Evolutionary conservation across 2,329 filamentous ascomycete genomes (phyloP), one percentile per base, ranked within the genome.

Genomic region (Aulographum hederae): DNA sequence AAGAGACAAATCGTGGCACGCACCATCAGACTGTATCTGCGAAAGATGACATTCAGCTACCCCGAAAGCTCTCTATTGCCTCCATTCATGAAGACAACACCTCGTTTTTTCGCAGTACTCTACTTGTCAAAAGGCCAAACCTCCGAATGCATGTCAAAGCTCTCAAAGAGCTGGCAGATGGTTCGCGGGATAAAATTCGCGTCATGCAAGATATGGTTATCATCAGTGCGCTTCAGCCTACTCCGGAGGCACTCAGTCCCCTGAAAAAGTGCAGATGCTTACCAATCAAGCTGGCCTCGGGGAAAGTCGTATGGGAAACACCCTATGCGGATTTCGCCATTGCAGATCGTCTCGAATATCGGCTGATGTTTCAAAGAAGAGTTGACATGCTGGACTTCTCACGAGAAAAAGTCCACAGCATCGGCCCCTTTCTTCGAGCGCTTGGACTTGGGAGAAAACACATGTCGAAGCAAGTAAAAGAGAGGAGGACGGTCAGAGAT

Each of bases 1-100:
- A 3, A 4, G 4, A 34, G 28, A 12, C 12, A 18, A 30, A n/a
- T 20, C 34, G 20, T 38, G 37, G 37, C 23, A 28, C 21, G 17
- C 12, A 3, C 35, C 37, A 14, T 31, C 35, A 2, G 12, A 23
- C 3, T 38, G 37, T 26, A 15, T 38, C 13, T 38, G 35, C 37
- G 3, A 18, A 37, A 19, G 32, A 34, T 17, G 14, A 8, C 4
- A 35, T 38, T 15, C 25, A 32, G 10, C 26, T 38, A 1, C 32
- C 34, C 11, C 26, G 32, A 11, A 38, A 35, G 18, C 11, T 30
- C 13, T 34, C 35, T 4, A 17, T 38, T 26, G 32, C 35, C 6
- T 23, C 5, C 3, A n/a, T 14, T 4, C 35, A 35, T 23, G 13
- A 23, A 13, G 18, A 14, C 3, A 8, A 12, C 6, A 14, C 25